These are phyloP conservation scores for Gossypium trilobum DNA, from an alignment of 441 rosid genomes.

Conservation along the genomic window DNA sequence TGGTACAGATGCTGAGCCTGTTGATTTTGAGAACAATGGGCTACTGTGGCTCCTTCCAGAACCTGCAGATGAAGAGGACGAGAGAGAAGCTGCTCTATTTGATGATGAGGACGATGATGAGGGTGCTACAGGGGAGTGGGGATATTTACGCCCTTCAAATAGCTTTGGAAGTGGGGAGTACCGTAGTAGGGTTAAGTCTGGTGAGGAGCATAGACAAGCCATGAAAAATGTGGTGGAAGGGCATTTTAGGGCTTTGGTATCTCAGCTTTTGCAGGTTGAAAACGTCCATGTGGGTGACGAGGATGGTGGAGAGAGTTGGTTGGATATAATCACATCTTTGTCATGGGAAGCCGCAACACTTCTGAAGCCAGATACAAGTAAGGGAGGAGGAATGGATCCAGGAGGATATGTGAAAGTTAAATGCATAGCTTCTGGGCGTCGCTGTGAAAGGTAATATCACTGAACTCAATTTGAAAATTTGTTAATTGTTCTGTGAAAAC, in stretches of 20 bases:
- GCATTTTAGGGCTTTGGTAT: conserved; percentile 67
- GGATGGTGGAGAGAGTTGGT: conserved; percentile 52
- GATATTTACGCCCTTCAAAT: conserved; percentile 43
- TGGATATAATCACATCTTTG: conserved; percentile 63
- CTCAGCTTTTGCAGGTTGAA: conserved; percentile 70
- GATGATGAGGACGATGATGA: conserved; percentile 47
- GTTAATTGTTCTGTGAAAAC: not conserved
- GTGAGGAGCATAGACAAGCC: conserved; percentile 44
- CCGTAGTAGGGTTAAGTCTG: conserved; percentile 39
- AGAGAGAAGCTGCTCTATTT: conserved; percentile 43
- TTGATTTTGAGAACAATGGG: conserved; percentile 61
- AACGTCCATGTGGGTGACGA: conserved; percentile 43
- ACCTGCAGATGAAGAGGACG: conserved; percentile 69
- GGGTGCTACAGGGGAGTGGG: conserved; percentile 65
- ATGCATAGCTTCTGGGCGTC: conserved; percentile 59
- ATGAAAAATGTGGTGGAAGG: conserved; percentile 70
- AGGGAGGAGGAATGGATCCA: conserved; percentile 76
- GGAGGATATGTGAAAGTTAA: conserved; percentile 76
- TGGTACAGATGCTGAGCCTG: conserved; percentile 37
- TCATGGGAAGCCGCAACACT: conserved; percentile 79
- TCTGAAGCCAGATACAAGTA: conserved; percentile 68
- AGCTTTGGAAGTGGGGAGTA: conserved; percentile 54
- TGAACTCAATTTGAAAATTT: conserved; percentile 16
- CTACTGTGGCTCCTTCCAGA: conserved; percentile 64
- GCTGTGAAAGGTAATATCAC: conserved; percentile 47